phyloP scores from a whole-genome alignment of 1,284 basidiomycete species.

The Athelia psychrophila region DNA sequence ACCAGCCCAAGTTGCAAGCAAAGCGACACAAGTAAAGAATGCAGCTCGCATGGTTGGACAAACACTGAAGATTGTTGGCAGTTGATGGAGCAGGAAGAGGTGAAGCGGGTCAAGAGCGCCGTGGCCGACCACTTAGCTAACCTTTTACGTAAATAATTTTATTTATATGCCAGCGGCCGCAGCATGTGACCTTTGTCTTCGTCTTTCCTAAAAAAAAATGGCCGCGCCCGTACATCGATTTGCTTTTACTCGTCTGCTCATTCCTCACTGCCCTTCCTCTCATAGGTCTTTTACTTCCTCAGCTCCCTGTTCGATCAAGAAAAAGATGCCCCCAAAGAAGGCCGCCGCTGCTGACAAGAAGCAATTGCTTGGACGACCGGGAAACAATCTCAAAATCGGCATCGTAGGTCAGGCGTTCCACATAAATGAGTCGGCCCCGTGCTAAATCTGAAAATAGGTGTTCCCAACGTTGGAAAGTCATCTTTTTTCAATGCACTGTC shows the following conservation, averaged over 20 bases:
- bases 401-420: conserved; percentile 81
- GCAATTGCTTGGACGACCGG: conserved; percentile 81
- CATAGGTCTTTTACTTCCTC: conserved; percentile 15
- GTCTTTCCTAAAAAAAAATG: not conserved
- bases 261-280: conserved; percentile 4
- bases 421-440: conserved; percentile 13
- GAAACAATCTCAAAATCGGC: conserved; percentile 94
- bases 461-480: conserved; percentile 94
- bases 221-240: not conserved
- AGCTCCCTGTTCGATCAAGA: conserved; percentile 38
- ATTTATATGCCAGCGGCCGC: not conserved
- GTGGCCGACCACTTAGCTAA: not conserved
- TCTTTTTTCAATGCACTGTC: conserved; percentile 96
- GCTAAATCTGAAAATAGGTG: conserved; percentile 43
- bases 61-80: too few relatives aligned
- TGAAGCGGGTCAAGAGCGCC: too few relatives aligned
- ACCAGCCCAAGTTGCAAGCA: conserved; percentile 25
- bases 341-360: conserved; percentile 77
- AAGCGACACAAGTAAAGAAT: conserved; percentile 20
- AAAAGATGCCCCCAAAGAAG: conserved; percentile 88
- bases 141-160: not conserved
- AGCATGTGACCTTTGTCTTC: not conserved
- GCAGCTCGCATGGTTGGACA: conserved; percentile 7
- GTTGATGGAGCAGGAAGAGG: not conserved
- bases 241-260: conserved; percentile 2